phyloP scores from a whole-genome alignment of 305 asterid species.

The Coffea humblotiana region DNA sequence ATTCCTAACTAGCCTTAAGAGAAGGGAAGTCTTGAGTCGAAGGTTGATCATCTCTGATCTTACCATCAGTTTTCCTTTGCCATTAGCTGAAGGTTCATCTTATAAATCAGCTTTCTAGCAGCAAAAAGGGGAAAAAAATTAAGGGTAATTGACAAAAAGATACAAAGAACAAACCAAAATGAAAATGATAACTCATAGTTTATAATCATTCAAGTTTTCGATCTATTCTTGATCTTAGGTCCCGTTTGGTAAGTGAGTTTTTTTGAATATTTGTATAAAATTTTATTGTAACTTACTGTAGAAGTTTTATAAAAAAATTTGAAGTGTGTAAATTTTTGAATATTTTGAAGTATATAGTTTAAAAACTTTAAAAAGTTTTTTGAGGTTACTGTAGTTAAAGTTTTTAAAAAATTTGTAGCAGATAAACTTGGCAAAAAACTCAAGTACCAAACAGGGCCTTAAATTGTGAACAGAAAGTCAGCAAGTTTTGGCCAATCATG shows the following conservation, averaged over 20 bases:
- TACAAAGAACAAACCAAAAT: not conserved
- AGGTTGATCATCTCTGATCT: not conserved
- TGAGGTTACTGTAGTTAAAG: too few species aligned
- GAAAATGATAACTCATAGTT: too few species aligned
- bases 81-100: not conserved
- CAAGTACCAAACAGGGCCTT: too few species aligned
- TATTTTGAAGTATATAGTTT: too few species aligned
- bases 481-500: not conserved
- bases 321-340: too few species aligned
- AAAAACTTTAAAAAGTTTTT: too few species aligned
- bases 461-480: not conserved
- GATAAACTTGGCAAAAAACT: too few species aligned
- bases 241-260: too few species aligned
- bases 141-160: not conserved
- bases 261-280: too few species aligned
- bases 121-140: not conserved
- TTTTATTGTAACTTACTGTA: too few species aligned
- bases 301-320: too few species aligned
- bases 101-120: not conserved
- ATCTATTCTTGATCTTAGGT: not conserved
- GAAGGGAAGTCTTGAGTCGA: not conserved
- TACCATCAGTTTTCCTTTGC: not conserved
- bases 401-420: too few species aligned
- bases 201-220: not conserved
- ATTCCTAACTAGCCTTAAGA: not conserved